Base-by-base conservation (phyloP, 106 monocot species). In the Agapanthus africanus region DNA sequence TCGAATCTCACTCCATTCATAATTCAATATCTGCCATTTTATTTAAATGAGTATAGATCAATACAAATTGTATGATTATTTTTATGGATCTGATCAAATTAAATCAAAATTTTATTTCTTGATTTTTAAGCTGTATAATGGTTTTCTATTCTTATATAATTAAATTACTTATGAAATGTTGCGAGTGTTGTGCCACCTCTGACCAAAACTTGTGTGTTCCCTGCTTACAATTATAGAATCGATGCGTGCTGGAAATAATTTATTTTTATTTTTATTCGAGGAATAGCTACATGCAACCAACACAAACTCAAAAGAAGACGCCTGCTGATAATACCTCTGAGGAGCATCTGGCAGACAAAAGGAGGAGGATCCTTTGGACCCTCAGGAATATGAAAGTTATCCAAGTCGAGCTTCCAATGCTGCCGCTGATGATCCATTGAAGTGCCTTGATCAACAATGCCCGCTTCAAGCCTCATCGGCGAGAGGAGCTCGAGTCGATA, bases 401-500 rank as follows among this genome's bases (percentile, higher is more conserved):
- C 30, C 66, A 66, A 66, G 30, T 66, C 42, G 3, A 66, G 38
- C 38, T 31, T 66, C 66, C 66, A 66, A 1, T 13, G 27, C 38
- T 16, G 37, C 4, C 22, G 40, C 4, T 36, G 33, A 61, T 21
- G 23, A 23, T 4, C 35, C 9, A 52, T 32, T 40, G 63, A 3
- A 34, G 23, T 30, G 16, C 0, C 41, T 1, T 32, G 27, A 57
- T 5, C 68, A 10, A 47, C 69, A 27, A 61, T 19, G 23, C 65
- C 54, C 7, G 51, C 65, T 4, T 67, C 44, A n/a, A 26, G 56
- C 70, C 65, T 72, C 67, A 65, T 30, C 61, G 76, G 75, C 0
- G 82, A 71, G 16, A 82, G 54, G 21, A 82, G 42, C 69, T 77
- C 77, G 23, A 16, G 22, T 51, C 76, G 41, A 50, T 59, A 69